A percentile compares a stretch with the other conserved stretches of the same genome.
Evolutionary conservation across 1,284 basidiomycete species (phyloP).

Genomic region (Leccinum discolor): DNA sequence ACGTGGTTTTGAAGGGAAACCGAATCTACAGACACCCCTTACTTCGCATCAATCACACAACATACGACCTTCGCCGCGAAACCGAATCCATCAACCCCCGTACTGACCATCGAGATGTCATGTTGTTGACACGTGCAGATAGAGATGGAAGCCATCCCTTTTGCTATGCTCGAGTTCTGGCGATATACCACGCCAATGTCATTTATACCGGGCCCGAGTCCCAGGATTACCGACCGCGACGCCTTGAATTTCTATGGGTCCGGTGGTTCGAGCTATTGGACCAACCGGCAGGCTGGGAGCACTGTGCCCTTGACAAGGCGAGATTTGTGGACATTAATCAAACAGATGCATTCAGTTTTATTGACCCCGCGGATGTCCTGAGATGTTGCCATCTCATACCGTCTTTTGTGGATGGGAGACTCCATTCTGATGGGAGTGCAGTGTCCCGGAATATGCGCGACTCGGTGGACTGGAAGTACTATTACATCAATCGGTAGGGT

Average conservation of each 20-base stretch:
- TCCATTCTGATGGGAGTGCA: not conserved
- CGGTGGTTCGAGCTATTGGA: not conserved
- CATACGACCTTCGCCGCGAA: not conserved
- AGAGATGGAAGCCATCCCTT: not conserved
- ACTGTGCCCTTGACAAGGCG: not conserved
- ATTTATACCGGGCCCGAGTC: not conserved
- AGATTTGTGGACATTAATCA: not conserved
- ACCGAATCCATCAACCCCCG: not conserved
- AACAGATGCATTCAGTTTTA: not conserved
- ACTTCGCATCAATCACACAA: not conserved
- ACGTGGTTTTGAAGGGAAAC: not conserved
- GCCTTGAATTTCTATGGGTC: not conserved
- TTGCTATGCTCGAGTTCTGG: not conserved
- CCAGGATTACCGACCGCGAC: not conserved
- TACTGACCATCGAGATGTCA: not conserved
- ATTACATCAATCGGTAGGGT: conserved; percentile 7
- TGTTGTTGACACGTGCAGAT: not conserved
- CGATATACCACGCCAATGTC: not conserved
- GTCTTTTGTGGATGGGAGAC: not conserved
- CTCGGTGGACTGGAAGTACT: not conserved
- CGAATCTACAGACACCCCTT: not conserved
- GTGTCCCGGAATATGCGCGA: not conserved
- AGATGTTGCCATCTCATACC: not conserved
- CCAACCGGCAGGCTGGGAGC: not conserved
- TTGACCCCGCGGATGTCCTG: not conserved